Evolutionary conservation across 352 stramenopile species (phyloP), one percentile per base, ranked within the genome.

Genomic region (Phytopythium litorale): DNA sequence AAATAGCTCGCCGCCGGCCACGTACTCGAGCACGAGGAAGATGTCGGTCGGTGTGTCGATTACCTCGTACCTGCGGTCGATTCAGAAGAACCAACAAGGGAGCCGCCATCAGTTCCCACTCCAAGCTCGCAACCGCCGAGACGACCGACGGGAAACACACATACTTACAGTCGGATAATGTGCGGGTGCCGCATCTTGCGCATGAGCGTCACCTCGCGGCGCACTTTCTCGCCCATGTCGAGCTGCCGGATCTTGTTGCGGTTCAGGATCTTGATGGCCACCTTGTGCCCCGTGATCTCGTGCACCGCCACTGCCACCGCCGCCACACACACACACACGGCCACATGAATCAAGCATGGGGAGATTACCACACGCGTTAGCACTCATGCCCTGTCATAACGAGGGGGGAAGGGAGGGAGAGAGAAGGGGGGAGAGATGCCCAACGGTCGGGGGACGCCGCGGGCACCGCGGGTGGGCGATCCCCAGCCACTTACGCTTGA

Each of bases 241-340:
- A 99, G 86, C 61, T 97, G 92, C 60, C 97, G 97, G 78, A 99
- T 99, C 70, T 99, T 99, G 64, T 92, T 94, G 67, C 98, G 97
- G 79, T 99, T 99, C 19, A 99, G 77, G 68, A 99, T 99, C 83
- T 99, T 99, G 56, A 99, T 98, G 38, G 98, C 98, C 30, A 99
- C 98, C 70, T 99, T 99, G 67, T 99, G 93, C 32, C 96, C 94
- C 58, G 98, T 99, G 66, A 98, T 92, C 58, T 98, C 89, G 85
- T 99, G 98, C 51, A 98, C 97, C 7, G 96, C 98, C 62, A 99
- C 89, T 98, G 35, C 56, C 11, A 30, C 12, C 43, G 42, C 19
- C 3, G 15, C 12, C 35, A 35, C 35, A 42, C 30, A 25, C 51
- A 9, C 9, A 11, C 51, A 43, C 12, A 25, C 51, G 18, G 19